phyloP scores from a whole-genome alignment of 208 protist genomes.

The Giardia muris region DNA sequence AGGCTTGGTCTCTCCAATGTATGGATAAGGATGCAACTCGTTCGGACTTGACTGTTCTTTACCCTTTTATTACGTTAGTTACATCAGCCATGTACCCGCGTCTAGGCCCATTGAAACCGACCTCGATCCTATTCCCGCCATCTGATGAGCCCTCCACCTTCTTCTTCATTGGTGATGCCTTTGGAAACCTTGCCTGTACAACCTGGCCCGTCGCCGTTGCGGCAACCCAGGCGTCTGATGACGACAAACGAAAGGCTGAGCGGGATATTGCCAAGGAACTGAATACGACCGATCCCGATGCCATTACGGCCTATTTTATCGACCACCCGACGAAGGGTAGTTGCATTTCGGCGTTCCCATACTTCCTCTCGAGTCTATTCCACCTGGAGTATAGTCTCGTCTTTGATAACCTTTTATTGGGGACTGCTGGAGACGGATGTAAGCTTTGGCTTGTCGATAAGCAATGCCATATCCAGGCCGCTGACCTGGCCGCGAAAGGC shows the following conservation, averaged over 20 bases:
- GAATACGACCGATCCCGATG: background rate
- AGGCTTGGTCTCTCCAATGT: background rate
- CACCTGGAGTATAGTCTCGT: background rate
- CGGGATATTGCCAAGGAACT: background rate
- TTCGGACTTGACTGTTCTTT: constrained; percentile 4
- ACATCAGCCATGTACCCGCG: background rate
- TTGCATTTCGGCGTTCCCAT: background rate
- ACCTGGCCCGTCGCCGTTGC: constrained; percentile 26
- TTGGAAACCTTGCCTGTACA: background rate
- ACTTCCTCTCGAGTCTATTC: constrained; percentile 5
- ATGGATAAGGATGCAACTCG: constrained; percentile 14
- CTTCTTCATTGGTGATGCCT: constrained; percentile 18
- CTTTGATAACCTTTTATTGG: background rate
- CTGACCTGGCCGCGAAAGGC: background rate
- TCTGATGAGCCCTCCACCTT: background rate
- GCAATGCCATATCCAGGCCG: background rate
- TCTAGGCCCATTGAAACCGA: background rate
- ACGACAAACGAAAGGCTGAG: background rate
- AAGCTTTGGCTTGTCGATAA: constrained; percentile 14
- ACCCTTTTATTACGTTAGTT: background rate
- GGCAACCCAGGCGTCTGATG: background rate
- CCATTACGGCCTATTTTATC: background rate
- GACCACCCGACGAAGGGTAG: constrained; percentile 21
- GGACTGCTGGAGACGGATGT: background rate
- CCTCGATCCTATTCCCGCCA: background rate